Percentiles rank a stretch among this genome's conserved stretches.
Conservation (phyloP, 2,329 filamentous ascomycete genomes). For the Parastagonospora nodorum region DNA sequence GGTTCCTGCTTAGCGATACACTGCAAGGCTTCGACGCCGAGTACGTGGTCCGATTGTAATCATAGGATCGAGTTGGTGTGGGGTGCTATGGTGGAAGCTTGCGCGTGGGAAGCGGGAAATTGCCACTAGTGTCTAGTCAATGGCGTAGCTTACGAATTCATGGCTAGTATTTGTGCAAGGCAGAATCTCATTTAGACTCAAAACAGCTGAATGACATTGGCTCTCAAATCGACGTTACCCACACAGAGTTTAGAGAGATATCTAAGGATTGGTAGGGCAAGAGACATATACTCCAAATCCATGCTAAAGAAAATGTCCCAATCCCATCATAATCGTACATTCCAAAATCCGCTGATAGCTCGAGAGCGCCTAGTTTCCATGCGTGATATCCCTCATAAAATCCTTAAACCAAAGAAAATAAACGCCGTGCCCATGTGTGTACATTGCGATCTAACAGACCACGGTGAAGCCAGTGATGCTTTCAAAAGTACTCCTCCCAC, state of each 20-base stretch:
- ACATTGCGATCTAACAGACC: neutral
- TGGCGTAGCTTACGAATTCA: slow-evolving; percentile 5
- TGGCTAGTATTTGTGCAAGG: slow-evolving; percentile 12
- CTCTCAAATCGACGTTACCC: slow-evolving; percentile 2
- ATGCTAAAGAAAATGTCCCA: slow-evolving; percentile 15
- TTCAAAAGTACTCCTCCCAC: too few species aligned
- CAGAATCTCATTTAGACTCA: slow-evolving; percentile 16
- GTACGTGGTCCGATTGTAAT: slow-evolving; percentile 3
- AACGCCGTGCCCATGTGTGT: slow-evolving; percentile 38
- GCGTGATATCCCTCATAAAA: slow-evolving; percentile 4
- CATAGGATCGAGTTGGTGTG: neutral
- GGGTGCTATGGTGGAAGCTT: neutral
- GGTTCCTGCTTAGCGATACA: slow-evolving; percentile 8
- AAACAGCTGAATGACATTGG: slow-evolving; percentile 11
- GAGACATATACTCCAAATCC: slow-evolving; percentile 10
- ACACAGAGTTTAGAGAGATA: neutral
- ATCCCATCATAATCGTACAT: slow-evolving; percentile 31
- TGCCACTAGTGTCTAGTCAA: neutral
- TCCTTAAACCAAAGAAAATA: slow-evolving; percentile 1
- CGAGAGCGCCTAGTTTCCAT: slow-evolving; percentile 11
- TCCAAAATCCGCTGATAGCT: slow-evolving; percentile 9
- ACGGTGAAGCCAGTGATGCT: neutral
- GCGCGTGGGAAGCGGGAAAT: slow-evolving; percentile 1
- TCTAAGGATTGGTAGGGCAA: neutral
- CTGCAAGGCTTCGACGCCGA: slow-evolving; percentile 6